Conservation (phyloP, 306 rosid genomes). For the Cucumis cinereus region DNA sequence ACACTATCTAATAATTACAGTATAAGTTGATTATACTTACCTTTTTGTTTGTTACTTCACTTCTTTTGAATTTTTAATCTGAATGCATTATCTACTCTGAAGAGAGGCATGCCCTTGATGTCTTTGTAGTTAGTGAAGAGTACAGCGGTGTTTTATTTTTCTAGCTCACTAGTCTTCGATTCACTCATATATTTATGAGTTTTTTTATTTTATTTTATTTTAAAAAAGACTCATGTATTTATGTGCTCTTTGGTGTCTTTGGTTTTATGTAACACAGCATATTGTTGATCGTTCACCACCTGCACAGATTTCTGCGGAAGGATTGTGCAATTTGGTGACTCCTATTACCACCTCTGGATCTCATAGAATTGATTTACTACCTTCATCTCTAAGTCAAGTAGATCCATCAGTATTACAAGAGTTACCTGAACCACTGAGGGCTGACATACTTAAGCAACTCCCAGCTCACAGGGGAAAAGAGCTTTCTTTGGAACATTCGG, state of each 20-base stretch:
- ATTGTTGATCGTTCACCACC: slow-evolving; percentile 19
- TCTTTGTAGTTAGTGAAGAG: neutral
- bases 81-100: neutral
- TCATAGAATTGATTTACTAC: slow-evolving; percentile 51
- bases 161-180: neutral
- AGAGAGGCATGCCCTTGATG: neutral
- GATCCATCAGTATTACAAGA: slow-evolving; percentile 61
- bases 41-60: neutral
- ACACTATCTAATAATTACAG: neutral
- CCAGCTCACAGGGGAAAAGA: slow-evolving; percentile 58
- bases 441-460: slow-evolving; percentile 53
- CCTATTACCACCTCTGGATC: slow-evolving; percentile 20
- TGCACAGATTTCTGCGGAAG: slow-evolving; percentile 26
- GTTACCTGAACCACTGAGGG: slow-evolving; percentile 65
- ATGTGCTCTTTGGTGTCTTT: neutral
- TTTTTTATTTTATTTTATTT: no score
- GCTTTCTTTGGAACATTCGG: slow-evolving; percentile 12
- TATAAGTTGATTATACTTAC: neutral
- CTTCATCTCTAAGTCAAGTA: slow-evolving; percentile 80
- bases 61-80: neutral
- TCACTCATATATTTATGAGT: neutral
- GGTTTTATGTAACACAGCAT: slow-evolving; percentile 25
- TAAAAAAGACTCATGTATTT: neutral
- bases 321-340: slow-evolving; percentile 12
- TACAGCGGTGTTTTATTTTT: neutral